These are phyloP conservation scores for Candida morakotiae DNA, from an alignment of 805 yeast species.

Conservation along the genomic window DNA sequence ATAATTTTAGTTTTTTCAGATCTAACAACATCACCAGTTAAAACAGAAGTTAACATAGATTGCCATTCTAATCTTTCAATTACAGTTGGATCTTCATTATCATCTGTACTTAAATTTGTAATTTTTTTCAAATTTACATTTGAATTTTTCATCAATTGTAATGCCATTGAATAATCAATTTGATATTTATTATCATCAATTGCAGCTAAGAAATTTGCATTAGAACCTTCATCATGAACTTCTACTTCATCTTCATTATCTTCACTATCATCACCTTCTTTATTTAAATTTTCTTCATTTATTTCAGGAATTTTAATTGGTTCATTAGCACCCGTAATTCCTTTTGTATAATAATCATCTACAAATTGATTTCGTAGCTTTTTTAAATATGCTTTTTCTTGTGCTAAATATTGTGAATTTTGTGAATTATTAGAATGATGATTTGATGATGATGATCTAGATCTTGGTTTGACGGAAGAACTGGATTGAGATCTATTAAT, in stretches of 20 bases:
- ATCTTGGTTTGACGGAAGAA: slow-evolving; percentile 3
- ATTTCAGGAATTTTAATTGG: slow-evolving; percentile 15
- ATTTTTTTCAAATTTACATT: slow-evolving; percentile 25
- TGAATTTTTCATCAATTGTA: slow-evolving; percentile 28
- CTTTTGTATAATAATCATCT: slow-evolving; percentile 73
- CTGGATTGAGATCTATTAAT: slow-evolving; percentile 1
- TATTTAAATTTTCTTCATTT: slow-evolving; percentile 15
- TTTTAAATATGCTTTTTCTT: slow-evolving; percentile 63
- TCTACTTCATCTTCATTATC: slow-evolving; percentile 12
- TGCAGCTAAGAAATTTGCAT: slow-evolving; percentile 33
- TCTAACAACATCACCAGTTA: slow-evolving; percentile 91
- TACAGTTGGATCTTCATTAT: slow-evolving; percentile 43
- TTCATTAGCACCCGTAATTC: slow-evolving; percentile 44
- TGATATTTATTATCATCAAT: slow-evolving; percentile 43
- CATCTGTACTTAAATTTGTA: slow-evolving; percentile 34
- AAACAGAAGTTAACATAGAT: slow-evolving; percentile 81
- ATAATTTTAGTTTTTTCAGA: slow-evolving; percentile 81
- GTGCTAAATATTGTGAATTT: slow-evolving; percentile 43
- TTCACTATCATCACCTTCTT: slow-evolving; percentile 12
- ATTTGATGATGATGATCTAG: slow-evolving; percentile 16
- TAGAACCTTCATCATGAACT: slow-evolving; percentile 4
- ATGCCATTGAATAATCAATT: slow-evolving; percentile 42
- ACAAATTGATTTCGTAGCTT: slow-evolving; percentile 56
- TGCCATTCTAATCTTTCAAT: slow-evolving; percentile 93
- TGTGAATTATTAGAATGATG: slow-evolving; percentile 11